phyloP scores from a whole-genome alignment of 139 green algal species.

The Nannochloris sp. region DNA sequence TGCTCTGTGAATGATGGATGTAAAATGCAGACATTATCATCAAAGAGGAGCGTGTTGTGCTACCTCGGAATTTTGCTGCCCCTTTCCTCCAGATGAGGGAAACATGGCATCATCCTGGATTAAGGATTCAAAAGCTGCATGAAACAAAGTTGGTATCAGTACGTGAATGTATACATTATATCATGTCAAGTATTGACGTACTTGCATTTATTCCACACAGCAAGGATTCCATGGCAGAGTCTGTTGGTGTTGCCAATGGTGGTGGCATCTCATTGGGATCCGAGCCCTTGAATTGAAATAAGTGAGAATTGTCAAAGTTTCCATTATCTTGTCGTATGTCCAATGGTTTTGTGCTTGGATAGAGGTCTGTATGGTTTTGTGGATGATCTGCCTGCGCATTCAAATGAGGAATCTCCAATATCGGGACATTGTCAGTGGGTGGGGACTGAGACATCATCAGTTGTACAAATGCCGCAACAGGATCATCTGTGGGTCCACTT shows the following conservation, averaged over 20 bases:
- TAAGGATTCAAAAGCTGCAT: conserved; percentile 3
- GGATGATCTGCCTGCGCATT: conserved; percentile 1
- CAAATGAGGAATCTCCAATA: conserved; percentile 5
- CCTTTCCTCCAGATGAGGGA: background rate
- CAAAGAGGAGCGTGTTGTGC: too few relatives aligned
- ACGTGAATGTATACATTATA: background rate
- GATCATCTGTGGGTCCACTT: background rate
- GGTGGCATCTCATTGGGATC: background rate
- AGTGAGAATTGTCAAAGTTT: background rate
- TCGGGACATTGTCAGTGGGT: background rate
- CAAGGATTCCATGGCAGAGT: conserved; percentile 12
- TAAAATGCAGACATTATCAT: too few relatives aligned
- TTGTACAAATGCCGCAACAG: conserved; percentile 10
- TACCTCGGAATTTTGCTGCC: too few relatives aligned
- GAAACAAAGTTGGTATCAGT: background rate
- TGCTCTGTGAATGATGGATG: too few relatives aligned
- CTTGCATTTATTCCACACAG: conserved; percentile 8
- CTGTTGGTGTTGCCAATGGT: conserved; percentile 9
- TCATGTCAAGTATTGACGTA: background rate
- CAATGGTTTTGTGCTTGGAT: background rate
- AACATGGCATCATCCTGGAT: conserved; percentile 3
- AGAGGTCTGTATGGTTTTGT: background rate
- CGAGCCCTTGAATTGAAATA: background rate
- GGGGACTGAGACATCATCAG: conserved; percentile 11
- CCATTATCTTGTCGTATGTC: background rate